Percentiles rank a stretch among this genome's conserved stretches.
Evolutionary conservation across 2,329 filamentous ascomycete genomes (phyloP).

Genomic region (Camptophora hylomeconis): DNA sequence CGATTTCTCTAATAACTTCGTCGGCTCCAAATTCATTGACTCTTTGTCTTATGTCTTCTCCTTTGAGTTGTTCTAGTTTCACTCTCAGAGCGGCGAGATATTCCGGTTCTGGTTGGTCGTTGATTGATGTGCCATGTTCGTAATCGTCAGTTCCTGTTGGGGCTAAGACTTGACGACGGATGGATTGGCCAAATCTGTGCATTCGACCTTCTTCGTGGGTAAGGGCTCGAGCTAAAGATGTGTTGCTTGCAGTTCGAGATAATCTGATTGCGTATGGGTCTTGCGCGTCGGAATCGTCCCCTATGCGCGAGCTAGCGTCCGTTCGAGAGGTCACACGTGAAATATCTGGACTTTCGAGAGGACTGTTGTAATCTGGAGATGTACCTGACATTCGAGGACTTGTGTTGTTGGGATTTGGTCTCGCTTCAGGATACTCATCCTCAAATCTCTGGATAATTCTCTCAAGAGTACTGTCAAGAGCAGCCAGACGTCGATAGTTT

Average conservation of each 20-base stretch:
- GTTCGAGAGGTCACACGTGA: conserved; percentile 12
- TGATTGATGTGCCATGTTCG: conserved; percentile 22
- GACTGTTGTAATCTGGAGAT: too few relatives aligned
- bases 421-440: conserved; percentile 86
- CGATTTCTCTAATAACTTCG: conserved; percentile 29
- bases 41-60: conserved; percentile 27
- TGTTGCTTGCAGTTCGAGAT: conserved; percentile 50
- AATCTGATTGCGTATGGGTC: conserved; percentile 32
- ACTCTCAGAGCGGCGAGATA: conserved; percentile 33
- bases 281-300: conserved; percentile 28
- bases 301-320: conserved; percentile 29
- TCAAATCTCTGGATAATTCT: conserved; percentile 93
- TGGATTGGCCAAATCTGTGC: conserved; percentile 53
- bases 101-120: conserved; percentile 27
- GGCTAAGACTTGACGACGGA: conserved; percentile 50
- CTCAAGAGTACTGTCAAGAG: conserved; percentile 77
- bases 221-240: conserved; percentile 53
- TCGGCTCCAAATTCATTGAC: conserved; percentile 27
- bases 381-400: conserved; percentile 18
- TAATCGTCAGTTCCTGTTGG: conserved; percentile 29
- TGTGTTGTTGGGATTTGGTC: conserved; percentile 27
- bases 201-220: conserved; percentile 57
- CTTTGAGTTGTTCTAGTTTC: conserved; percentile 30
- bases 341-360: too few relatives aligned
- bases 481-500: conserved; percentile 67